phyloP scores from a whole-genome alignment of 2,329 filamentous ascomycete species.

The Penicillium sp. region DNA sequence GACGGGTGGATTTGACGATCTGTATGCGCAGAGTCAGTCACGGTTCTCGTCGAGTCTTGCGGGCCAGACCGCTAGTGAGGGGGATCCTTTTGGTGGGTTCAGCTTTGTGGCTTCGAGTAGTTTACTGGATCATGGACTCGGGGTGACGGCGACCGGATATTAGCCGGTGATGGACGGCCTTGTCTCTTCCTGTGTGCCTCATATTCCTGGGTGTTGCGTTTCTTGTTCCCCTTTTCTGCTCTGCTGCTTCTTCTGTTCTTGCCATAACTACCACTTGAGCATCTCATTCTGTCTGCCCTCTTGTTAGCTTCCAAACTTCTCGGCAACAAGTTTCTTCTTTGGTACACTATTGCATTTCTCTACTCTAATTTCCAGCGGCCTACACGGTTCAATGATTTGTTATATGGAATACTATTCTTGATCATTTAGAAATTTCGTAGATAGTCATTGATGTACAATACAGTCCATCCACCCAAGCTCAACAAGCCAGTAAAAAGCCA shows the following conservation, averaged over 20 bases:
- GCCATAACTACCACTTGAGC: background rate
- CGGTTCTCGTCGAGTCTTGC: conserved; percentile 23
- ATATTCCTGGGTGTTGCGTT: background rate
- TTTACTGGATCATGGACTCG: conserved; percentile 47
- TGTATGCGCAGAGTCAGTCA: conserved; percentile 21
- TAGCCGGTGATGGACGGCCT: background rate
- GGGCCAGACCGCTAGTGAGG: conserved; percentile 31
- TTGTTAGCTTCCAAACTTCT: background rate
- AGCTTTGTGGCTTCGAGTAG: conserved; percentile 55
- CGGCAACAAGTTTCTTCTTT: background rate
- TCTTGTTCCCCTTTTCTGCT: background rate
- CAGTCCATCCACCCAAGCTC: background rate
- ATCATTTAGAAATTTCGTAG: conserved; percentile 10
- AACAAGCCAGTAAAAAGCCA: background rate
- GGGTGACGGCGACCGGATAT: conserved; percentile 33
- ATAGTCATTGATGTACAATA: conserved; percentile 14
- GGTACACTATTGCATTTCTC: background rate
- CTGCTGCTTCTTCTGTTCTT: background rate
- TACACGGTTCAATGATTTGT: background rate
- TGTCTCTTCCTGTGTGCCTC: background rate
- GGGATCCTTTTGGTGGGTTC: conserved; percentile 53
- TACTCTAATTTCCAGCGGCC: background rate
- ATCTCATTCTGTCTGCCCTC: background rate
- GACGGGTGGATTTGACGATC: conserved; percentile 34
- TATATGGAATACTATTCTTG: background rate